Conservation (phyloP, 306 rosid species). For the Rosa chinensis region DNA sequence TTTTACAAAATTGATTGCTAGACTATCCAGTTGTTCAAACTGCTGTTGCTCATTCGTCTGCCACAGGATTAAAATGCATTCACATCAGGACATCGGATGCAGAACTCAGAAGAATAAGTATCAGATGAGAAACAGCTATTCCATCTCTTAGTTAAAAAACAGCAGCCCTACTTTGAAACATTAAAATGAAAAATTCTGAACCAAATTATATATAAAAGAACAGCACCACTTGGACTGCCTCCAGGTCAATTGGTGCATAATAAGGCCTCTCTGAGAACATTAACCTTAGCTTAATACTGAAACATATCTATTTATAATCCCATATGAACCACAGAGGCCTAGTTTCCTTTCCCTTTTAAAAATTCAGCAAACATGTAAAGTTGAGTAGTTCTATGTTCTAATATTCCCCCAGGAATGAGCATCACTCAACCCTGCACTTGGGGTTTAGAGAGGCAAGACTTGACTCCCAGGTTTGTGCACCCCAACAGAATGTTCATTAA, state of each 20-base stretch:
- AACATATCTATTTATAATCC: background rate
- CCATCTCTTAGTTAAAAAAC: background rate
- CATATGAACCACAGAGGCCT: background rate
- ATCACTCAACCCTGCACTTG: background rate
- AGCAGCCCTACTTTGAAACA: background rate
- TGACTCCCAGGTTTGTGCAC: background rate
- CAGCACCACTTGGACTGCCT: background rate
- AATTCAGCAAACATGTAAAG: background rate
- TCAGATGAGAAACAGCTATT: background rate
- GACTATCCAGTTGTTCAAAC: background rate
- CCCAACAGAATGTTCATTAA: background rate
- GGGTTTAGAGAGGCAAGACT: background rate
- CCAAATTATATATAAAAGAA: background rate
- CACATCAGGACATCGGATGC: background rate
- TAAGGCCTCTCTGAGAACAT: background rate
- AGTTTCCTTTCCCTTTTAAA: background rate
- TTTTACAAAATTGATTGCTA: background rate
- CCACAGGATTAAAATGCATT: background rate
- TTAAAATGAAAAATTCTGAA: background rate
- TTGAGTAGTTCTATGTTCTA: background rate
- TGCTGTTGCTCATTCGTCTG: constrained; percentile 3
- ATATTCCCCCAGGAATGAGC: background rate
- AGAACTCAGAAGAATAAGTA: constrained; percentile 8
- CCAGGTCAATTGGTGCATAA: background rate
- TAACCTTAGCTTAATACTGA: background rate